These are phyloP conservation scores for Trichoderma sp. DNA, from an alignment of 2,329 filamentous ascomycete species.

Conservation along the genomic window DNA sequence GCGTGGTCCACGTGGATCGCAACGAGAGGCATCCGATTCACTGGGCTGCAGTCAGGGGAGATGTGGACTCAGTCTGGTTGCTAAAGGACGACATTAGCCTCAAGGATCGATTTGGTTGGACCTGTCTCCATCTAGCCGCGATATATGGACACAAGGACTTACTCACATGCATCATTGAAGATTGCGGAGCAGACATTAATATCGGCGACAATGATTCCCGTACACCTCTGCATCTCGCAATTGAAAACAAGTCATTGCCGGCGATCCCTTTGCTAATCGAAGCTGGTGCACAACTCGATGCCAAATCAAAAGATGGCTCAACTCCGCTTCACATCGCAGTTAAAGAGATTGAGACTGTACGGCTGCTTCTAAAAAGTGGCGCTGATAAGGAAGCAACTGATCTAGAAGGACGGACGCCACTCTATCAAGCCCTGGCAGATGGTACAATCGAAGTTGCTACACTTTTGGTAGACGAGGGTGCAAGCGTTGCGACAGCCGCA, in stretches of 20 bases:
- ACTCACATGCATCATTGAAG: background rate
- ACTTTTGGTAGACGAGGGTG: background rate
- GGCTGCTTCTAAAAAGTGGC: background rate
- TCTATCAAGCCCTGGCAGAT: background rate
- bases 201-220: background rate
- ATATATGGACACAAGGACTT: background rate
- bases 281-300: background rate
- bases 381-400: background rate
- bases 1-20: background rate
- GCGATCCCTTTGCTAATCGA: background rate
- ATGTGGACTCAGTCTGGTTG: background rate
- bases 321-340: constrained; percentile 4
- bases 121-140: background rate
- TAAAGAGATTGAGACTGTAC: background rate
- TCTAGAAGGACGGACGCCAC: background rate
- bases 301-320: background rate
- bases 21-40: constrained; percentile 3
- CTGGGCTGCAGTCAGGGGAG: constrained; percentile 3
- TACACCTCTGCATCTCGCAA: constrained; percentile 1
- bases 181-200: background rate
- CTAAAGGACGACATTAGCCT: background rate
- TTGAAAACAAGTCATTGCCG: background rate
- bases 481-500: background rate
- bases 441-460: background rate
- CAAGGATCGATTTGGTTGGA: background rate